Conservation (phyloP, 305 asterid genomes). For the Ruellia speciosa region DNA sequence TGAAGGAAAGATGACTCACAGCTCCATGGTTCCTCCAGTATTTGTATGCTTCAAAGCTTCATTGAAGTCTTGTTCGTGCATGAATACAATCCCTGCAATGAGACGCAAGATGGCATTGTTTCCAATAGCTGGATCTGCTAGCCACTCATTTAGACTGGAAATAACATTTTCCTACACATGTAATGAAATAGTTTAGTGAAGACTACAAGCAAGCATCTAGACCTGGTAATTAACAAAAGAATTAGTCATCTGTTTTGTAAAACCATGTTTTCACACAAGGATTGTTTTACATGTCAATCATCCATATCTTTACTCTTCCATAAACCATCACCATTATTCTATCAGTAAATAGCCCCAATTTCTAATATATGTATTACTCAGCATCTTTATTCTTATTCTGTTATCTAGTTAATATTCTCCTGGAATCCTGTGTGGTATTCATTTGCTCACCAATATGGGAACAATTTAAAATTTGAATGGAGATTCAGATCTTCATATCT, state of each 20-base stretch:
- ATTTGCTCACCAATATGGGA: background rate
- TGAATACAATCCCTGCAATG: slow-evolving; percentile 72
- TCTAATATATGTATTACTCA: too few species aligned
- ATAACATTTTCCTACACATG: slow-evolving; percentile 54
- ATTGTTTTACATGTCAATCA: background rate
- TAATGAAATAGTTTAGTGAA: slow-evolving; percentile 13
- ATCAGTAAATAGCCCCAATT: too few species aligned
- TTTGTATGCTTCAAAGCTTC: slow-evolving; percentile 87
- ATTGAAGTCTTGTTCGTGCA: slow-evolving; percentile 77
- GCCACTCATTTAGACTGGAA: slow-evolving; percentile 68
- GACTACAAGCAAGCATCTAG: background rate
- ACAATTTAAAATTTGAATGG: background rate
- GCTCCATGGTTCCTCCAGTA: slow-evolving; percentile 85
- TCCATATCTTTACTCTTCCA: too few species aligned
- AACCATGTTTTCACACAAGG: background rate
- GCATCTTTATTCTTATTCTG: too few species aligned
- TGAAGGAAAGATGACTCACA: slow-evolving; percentile 46
- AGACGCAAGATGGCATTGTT: slow-evolving; percentile 71
- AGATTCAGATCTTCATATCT: too few species aligned
- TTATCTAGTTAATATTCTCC: background rate
- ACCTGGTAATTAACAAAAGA: slow-evolving; percentile 12
- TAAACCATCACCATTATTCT: too few species aligned
- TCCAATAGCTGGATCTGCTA: slow-evolving; percentile 79
- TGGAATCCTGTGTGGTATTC: background rate
- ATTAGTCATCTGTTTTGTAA: slow-evolving; percentile 12